These are phyloP conservation scores for Pyrenophora seminiperda DNA, from an alignment of 2,329 filamentous ascomycete species.

Conservation along the genomic window DNA sequence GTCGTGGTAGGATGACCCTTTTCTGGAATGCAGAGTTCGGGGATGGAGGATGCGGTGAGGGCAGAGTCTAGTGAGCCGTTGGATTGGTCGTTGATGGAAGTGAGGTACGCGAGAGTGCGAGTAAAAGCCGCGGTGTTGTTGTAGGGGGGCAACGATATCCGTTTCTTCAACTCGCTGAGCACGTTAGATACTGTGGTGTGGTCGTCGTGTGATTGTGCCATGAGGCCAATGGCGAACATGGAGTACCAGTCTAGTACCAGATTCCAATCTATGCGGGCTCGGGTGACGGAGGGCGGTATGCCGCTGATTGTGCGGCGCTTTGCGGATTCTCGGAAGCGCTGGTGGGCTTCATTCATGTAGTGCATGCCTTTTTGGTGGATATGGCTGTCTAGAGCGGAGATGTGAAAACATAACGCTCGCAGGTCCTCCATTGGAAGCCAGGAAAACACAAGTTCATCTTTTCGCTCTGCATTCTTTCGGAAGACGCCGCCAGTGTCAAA, in stretches of 20 bases:
- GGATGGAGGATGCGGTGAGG: slow-evolving; percentile 67
- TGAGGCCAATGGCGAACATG: slow-evolving; percentile 71
- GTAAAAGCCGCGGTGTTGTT: slow-evolving; percentile 50
- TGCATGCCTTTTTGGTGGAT: slow-evolving; percentile 61
- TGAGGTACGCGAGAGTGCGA: slow-evolving; percentile 71
- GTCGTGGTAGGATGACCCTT: slow-evolving; percentile 19
- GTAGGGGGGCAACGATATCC: slow-evolving; percentile 50
- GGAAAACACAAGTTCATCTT: slow-evolving; percentile 57
- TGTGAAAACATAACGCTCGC: slow-evolving; percentile 63
- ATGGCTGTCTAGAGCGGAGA: slow-evolving; percentile 61
- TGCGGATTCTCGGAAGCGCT: slow-evolving; percentile 51
- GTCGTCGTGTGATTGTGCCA: slow-evolving; percentile 71
- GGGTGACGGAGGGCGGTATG: slow-evolving; percentile 30
- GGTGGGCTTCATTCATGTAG: slow-evolving; percentile 63
- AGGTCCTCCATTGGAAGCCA: slow-evolving; percentile 67
- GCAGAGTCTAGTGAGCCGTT: slow-evolving; percentile 74
- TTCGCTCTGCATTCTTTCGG: slow-evolving; percentile 42
- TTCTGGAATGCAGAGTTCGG: slow-evolving; percentile 60
- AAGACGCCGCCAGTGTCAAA: slow-evolving; percentile 54
- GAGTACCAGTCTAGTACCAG: slow-evolving; percentile 70
- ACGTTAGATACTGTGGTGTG: slow-evolving; percentile 57
- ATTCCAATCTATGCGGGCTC: slow-evolving; percentile 64
- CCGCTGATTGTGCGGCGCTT: slow-evolving; percentile 24
- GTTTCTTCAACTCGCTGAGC: slow-evolving; percentile 19
- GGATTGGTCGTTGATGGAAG: slow-evolving; percentile 76